Conservation (phyloP, 495 filamentous ascomycete genomes). For the Hypoxylon cercidicola region DNA sequence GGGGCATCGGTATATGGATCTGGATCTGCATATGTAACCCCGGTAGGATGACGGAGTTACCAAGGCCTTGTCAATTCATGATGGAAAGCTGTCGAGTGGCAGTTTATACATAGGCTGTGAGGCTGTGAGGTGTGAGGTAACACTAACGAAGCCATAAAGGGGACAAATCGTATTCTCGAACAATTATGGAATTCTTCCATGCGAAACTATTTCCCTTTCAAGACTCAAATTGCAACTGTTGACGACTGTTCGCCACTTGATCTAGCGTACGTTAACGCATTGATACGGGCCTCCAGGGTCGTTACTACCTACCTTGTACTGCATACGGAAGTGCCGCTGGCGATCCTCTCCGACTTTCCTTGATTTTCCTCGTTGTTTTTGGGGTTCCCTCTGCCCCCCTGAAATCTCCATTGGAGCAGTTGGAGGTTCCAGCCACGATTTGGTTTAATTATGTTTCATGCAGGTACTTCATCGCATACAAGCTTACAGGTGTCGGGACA, state of each 20-base stretch:
- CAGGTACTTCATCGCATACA: not conserved
- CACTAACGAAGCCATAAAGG: too few relatives aligned
- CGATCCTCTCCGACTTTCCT: conserved; percentile 25
- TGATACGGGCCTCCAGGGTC: conserved; percentile 22
- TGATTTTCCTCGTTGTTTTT: too few relatives aligned
- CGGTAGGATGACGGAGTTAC: conserved; percentile 28
- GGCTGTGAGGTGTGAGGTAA: too few relatives aligned
- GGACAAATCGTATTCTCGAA: not conserved
- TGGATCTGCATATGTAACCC: conserved; percentile 13
- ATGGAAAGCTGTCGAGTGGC: too few relatives aligned
- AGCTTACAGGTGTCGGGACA: conserved; percentile 3
- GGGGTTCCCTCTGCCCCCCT: conserved; percentile 26
- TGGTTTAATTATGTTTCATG: conserved; percentile 35
- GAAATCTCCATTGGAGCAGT: conserved; percentile 26
- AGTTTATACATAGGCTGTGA: too few relatives aligned
- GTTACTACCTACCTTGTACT: too few relatives aligned
- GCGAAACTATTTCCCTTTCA: not conserved
- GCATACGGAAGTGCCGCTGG: conserved; percentile 17
- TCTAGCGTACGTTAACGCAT: conserved; percentile 23
- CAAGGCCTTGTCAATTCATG: too few relatives aligned
- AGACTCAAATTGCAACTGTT: conserved; percentile 1
- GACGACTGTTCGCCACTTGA: conserved; percentile 22
- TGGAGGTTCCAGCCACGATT: conserved; percentile 6
- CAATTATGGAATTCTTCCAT: not conserved
- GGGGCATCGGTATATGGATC: conserved; percentile 14